Base-by-base conservation (phyloP, 257 asterid genomes). In the Nicotiana sylvestris region DNA sequence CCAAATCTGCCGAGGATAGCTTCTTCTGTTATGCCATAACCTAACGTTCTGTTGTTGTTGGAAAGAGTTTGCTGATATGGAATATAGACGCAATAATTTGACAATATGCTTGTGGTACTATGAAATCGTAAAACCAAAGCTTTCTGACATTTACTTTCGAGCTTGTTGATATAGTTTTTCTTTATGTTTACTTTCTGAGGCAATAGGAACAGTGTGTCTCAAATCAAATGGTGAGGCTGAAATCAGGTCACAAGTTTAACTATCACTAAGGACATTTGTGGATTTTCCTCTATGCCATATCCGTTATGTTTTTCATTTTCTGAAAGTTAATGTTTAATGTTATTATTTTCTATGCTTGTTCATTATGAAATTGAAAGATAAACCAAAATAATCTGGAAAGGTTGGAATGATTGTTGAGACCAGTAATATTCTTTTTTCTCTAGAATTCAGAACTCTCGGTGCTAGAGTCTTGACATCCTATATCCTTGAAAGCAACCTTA, bases 371-470 rank as follows among this genome's bases (percentile, higher is more conserved):
- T 49, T 49, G 39, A 46, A 49, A 49, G 78, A 74, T 46, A 15
- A 25, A 74, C 61, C 61, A 25, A 70, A 70, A 43, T 72, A 12
- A 21, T 25, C 60, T 46, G 79, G 37, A 72, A 46, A 49, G 27
- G 35, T 12, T 72, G 25, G 39, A 39, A 49, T 74, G 80, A 74
- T 74, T 74, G 16, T 49, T 74, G 62, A 69, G 62, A 25, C 25
- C 62, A 49, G 62, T 6, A 27, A 74, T 46, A 74, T 49, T 74
- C 80, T 39, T 74, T 15, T 70, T 74, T 49, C n/a, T 74, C 80
- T 49, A 49, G 80, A 21, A 27, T 74, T 49, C 62, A 74, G 39
- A 25, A 74, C 25, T 60, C 27, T 32, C 7, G 1, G 25, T 46
- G 61, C 79, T 74, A 25, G 74, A 32, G 61, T 72, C 21, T 46